Percentiles rank a stretch among this genome's conserved stretches.
phyloP scores from a whole-genome alignment of 1,284 basidiomycete species.

The Pseudozyma tsukubaensis region DNA sequence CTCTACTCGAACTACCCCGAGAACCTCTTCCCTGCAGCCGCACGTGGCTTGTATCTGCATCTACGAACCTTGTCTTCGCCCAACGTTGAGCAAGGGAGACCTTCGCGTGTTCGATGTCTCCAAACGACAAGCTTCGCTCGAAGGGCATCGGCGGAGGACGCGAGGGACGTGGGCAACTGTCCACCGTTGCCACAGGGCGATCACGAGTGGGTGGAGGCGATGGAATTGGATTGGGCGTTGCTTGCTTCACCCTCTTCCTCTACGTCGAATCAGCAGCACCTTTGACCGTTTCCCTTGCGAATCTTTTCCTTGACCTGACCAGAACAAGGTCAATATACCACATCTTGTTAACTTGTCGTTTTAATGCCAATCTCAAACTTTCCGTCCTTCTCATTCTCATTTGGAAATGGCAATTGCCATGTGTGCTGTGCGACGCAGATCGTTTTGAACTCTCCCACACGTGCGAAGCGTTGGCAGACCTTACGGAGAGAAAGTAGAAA shows the following conservation, averaged over 20 bases:
- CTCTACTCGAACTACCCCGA: conserved; percentile 78
- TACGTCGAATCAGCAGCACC: conserved; percentile 9
- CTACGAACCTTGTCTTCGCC: conserved; percentile 75
- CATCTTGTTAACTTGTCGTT: too few species aligned
- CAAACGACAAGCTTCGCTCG: conserved; percentile 36
- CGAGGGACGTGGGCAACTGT: conserved; percentile 34
- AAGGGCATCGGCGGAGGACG: conserved; percentile 24
- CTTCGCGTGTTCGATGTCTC: conserved; percentile 32
- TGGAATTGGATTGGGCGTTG: conserved; percentile 47
- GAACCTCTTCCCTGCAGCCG: conserved; percentile 79
- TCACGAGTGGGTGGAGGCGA: conserved; percentile 44
- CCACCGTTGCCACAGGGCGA: conserved; percentile 37
- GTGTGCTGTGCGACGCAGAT: too few species aligned
- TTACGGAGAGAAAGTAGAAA: too few species aligned
- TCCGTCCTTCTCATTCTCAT: too few species aligned
- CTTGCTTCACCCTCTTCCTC: conserved; percentile 1
- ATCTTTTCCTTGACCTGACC: not conserved
- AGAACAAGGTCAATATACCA: conserved; percentile 1
- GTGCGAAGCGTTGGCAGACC: too few species aligned
- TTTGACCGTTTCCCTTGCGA: not conserved
- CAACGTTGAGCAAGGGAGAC: conserved; percentile 19
- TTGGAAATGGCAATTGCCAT: too few species aligned
- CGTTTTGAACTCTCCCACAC: too few species aligned
- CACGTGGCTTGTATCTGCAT: conserved; percentile 78
- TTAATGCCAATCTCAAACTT: too few species aligned